Base-by-base conservation (phyloP, 768 basidiomycete genomes). In the Serendipita sp. region DNA sequence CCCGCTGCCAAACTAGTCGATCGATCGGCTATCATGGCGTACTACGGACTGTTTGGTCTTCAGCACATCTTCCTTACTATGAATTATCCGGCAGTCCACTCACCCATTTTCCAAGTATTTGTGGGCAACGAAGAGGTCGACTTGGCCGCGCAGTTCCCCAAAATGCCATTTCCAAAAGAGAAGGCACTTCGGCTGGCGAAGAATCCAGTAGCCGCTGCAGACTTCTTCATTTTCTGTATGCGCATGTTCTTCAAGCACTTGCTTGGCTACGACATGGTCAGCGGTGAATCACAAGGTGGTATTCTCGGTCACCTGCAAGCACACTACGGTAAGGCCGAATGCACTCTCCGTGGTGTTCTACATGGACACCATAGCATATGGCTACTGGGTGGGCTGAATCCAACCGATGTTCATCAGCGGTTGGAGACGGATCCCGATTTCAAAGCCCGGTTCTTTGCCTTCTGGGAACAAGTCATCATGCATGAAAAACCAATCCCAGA, bases 171-270 rank as follows among this genome's bases (percentile, higher is more conserved):
- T 13, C 46, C 69, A 3, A 45, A 3, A 44, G 64, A 68, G 18
- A 66, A 72, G 3, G 73, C 74, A 1, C 15, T 70, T 0, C 36
- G 70, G 0, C 32, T 76, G 0, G 73, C 75, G 0, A 63, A 69
- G 15, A 74, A 76, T 66, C 74, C 75, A 48, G 73, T 75, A n/a
- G 71, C 73, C 1, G 75, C 72, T n/a, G 72, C 72, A 0, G 70
- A 75, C 4, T 75, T 75, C 60, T 76, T 71, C 68, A 68, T 73
- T 3, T 73, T 73, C 64, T 66, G 48, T 11, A 67, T 74, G 3
- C 2, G 34, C 0, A 65, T 64, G 13, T 66, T 73, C 23, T 73
- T 76, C 51, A 32, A 70, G 23, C 66, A 70, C 68, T 54, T 73
- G 2, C 64, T 72, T 35, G 72, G 71, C 1, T 75, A 73, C 73